Base-by-base conservation (phyloP, 2,329 filamentous ascomycete species). In the Dendryphion nanum region DNA sequence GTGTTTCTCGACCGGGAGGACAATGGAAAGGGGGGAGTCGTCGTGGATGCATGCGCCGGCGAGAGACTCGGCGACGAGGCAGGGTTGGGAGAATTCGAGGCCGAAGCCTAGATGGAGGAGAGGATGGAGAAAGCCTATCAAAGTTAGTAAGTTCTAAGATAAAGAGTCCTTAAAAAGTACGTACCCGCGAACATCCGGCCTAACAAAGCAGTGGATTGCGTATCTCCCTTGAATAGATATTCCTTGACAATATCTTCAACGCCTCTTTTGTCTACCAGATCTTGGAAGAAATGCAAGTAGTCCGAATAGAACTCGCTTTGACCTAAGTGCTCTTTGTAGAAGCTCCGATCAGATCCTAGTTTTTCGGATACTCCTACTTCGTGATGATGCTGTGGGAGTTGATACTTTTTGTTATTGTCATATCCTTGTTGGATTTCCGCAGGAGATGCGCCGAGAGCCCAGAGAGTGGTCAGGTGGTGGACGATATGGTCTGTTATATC, bases 91-190 rank as follows among this genome's bases (percentile, higher is more conserved):
- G 70, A 86, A 93, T 59, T 94, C 87, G 20, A 94, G 59, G 4
- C 83, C 88, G 57, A 86, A 94, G 40, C 87, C 85, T 15, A 94
- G 74, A 57, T 94, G 86, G 45, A 94, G 88, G n/a, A 90, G 67
- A 2, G 87, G 86, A 56, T 93, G 86, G 3, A 88, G 50, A 44
- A 89, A 74, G 1, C 83, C 83, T 17, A 74, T 75, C 18, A n/a
- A 26, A 4, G n/a, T 24, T 24, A n/a, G 21, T 26, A 16, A 13
- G 29, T 14, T 30, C 10, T 30, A 15, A 30, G 29, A 13, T 30
- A 13, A 8, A 15, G 16, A 4, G 16, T 8, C 8, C 16, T 30
- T 30, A 4, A 16, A 8, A 8, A 15, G 12, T 30, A 30, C 29
- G 16, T 31, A 47, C 44, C 44, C 6, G 38, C 26, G 31, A 32